These are phyloP conservation scores for Graphiopsis chlorocephala DNA, from an alignment of 2,329 filamentous ascomycete genomes.

Conservation along the genomic window DNA sequence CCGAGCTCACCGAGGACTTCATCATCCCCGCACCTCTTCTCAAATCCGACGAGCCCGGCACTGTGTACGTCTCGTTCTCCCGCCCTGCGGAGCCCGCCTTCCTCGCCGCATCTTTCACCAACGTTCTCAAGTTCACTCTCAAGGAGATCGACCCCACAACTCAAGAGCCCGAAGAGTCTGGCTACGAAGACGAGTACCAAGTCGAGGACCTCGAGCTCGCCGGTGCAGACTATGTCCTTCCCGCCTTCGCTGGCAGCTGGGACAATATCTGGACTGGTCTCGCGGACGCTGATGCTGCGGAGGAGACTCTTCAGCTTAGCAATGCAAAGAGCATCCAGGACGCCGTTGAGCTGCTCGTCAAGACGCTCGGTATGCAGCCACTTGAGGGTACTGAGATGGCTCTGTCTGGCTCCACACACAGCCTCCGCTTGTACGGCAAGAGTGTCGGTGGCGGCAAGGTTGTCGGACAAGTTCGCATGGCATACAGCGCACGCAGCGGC, in stretches of 20 bases:
- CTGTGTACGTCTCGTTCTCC: constrained; percentile 92
- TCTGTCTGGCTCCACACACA: constrained; percentile 84
- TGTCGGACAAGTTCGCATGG: constrained; percentile 85
- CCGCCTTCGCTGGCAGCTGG: constrained; percentile 91
- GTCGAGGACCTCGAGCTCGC: constrained; percentile 88
- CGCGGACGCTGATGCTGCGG: constrained; percentile 82
- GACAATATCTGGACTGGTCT: constrained; percentile 80
- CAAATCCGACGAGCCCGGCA: constrained; percentile 79
- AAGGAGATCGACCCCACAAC: constrained; percentile 97
- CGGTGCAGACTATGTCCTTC: constrained; percentile 90
- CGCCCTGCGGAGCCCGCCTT: constrained; percentile 73
- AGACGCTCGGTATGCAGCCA: constrained; percentile 84
- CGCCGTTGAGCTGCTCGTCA: constrained; percentile 85
- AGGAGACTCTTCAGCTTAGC: constrained; percentile 84
- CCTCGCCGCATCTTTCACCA: constrained; percentile 79
- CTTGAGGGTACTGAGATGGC: constrained; percentile 92
- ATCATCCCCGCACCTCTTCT: constrained; percentile 86
- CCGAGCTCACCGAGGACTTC: constrained; percentile 73
- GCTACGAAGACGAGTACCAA: constrained; percentile 97
- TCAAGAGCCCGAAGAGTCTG: constrained; percentile 84
- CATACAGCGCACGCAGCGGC: constrained; percentile 84
- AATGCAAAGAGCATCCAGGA: constrained; percentile 94
- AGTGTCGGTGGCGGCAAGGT: constrained; percentile 87
- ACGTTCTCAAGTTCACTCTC: constrained; percentile 92
- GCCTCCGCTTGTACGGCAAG: constrained; percentile 94